Percentiles rank a stretch among this genome's conserved stretches.
These are phyloP conservation scores for Diaporthe eres DNA, from an alignment of 2,329 filamentous ascomycete genomes.

Conservation along the genomic window DNA sequence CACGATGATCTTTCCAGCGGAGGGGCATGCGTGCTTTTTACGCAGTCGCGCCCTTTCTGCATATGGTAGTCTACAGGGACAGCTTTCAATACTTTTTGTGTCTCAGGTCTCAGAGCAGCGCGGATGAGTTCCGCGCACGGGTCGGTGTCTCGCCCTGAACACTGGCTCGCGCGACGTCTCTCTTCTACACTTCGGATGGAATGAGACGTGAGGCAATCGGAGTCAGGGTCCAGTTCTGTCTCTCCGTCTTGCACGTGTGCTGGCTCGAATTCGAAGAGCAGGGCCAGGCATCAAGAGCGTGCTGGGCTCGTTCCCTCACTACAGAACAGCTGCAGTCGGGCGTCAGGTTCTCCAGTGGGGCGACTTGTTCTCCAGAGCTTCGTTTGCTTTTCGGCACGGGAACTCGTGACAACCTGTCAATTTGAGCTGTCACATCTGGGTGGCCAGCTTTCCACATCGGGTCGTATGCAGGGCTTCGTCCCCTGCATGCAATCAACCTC, in stretches of 20 bases:
- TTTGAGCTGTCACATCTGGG: conserved; percentile 18
- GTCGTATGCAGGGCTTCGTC: conserved; percentile 7
- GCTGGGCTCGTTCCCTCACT: background rate
- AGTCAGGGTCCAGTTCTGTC: too few relatives aligned
- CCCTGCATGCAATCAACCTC: conserved; percentile 15
- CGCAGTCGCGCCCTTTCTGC: background rate
- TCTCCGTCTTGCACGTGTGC: too few relatives aligned
- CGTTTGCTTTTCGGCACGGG: conserved; percentile 6
- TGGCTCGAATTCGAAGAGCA: background rate
- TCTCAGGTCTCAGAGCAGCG: background rate
- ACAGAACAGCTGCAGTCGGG: background rate
- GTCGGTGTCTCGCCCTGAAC: background rate
- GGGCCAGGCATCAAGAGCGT: background rate
- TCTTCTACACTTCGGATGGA: background rate
- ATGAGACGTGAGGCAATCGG: background rate
- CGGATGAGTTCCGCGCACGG: conserved; percentile 16
- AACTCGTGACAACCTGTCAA: background rate
- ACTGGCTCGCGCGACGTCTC: background rate
- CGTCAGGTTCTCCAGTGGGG: background rate
- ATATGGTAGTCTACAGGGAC: background rate
- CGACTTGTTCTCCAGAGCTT: background rate
- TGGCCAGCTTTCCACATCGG: background rate
- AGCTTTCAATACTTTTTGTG: background rate
- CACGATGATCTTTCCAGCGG: background rate
- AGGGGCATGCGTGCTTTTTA: background rate